Conservation (phyloP, 2,329 filamentous ascomycete genomes). For the Claviceps capensis region DNA sequence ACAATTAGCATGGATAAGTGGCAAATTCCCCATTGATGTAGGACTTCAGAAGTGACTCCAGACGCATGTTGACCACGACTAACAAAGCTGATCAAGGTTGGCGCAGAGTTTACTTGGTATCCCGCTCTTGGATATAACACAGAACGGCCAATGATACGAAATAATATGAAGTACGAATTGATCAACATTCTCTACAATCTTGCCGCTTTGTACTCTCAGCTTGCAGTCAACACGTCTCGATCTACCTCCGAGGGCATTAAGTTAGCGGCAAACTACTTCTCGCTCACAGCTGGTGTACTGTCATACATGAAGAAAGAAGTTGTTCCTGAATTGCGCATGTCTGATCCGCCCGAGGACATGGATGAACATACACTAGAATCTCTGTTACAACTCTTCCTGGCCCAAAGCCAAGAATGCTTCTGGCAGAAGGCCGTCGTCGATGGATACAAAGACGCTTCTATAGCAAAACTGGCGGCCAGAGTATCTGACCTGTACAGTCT, state of each 20-base stretch:
- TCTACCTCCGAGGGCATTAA: conserved; percentile 73
- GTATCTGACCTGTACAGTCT: conserved; percentile 84
- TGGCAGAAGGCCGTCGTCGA: conserved; percentile 97
- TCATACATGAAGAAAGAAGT: conserved; percentile 62
- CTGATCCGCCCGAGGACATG: conserved; percentile 88
- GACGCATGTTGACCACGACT: conserved; percentile 4
- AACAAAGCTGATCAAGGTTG: conserved; percentile 43
- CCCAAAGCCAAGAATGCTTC: conserved; percentile 92
- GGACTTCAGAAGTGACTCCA: background rate
- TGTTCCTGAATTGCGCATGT: conserved; percentile 67
- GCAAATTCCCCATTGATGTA: conserved; percentile 93
- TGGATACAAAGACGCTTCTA: conserved; percentile 78
- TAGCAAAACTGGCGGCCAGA: conserved; percentile 77
- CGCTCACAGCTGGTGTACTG: conserved; percentile 72
- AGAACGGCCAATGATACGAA: conserved; percentile 52
- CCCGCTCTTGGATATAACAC: conserved; percentile 83
- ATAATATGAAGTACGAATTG: conserved; percentile 68
- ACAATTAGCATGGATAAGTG: conserved; percentile 83
- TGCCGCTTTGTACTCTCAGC: conserved; percentile 82
- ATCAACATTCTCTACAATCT: conserved; percentile 91
- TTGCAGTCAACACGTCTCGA: conserved; percentile 69
- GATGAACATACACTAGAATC: conserved; percentile 76
- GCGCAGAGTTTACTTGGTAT: conserved; percentile 94
- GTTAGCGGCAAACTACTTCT: conserved; percentile 79
- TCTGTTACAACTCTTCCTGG: conserved; percentile 69